These are phyloP conservation scores for Picea glauca DNA, from an alignment of 75 land plant species.

Conservation along the genomic window DNA sequence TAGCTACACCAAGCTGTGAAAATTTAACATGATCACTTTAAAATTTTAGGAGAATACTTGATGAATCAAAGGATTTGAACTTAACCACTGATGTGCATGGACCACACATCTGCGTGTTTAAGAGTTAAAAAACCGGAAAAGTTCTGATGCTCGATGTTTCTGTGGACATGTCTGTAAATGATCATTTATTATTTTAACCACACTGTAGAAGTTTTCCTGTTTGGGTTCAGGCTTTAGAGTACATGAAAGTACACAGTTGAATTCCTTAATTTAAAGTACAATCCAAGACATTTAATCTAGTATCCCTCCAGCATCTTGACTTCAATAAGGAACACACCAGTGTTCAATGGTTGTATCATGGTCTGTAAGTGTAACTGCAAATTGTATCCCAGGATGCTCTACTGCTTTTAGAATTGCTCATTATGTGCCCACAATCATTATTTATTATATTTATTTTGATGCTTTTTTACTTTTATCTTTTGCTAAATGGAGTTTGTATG, in stretches of 20 bases:
- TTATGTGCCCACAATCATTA: not conserved
- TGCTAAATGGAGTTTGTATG: not conserved
- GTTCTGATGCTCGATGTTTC: not conserved
- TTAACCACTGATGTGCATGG: too few species aligned
- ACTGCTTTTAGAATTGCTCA: not conserved
- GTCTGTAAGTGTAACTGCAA: not conserved
- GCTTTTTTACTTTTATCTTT: not conserved
- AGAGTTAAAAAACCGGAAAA: not conserved
- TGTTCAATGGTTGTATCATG: not conserved
- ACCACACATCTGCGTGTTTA: too few species aligned
- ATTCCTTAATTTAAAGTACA: too few species aligned
- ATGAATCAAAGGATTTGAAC: too few species aligned
- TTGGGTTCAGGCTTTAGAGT: not conserved
- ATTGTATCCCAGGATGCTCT: not conserved
- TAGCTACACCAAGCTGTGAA: too few species aligned
- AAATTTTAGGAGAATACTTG: too few species aligned
- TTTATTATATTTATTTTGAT: slow-evolving; percentile 6
- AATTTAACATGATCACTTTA: too few species aligned
- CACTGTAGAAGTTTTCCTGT: not conserved
- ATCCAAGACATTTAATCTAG: too few species aligned
- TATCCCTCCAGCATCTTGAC: too few species aligned
- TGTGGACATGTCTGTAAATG: not conserved
- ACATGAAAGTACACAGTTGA: not conserved
- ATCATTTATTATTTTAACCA: not conserved
- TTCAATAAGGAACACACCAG: too few species aligned